Evolutionary conservation across 805 yeast genomes (phyloP).

Genomic region (Schwanniomyces pseudopolymorphus): DNA sequence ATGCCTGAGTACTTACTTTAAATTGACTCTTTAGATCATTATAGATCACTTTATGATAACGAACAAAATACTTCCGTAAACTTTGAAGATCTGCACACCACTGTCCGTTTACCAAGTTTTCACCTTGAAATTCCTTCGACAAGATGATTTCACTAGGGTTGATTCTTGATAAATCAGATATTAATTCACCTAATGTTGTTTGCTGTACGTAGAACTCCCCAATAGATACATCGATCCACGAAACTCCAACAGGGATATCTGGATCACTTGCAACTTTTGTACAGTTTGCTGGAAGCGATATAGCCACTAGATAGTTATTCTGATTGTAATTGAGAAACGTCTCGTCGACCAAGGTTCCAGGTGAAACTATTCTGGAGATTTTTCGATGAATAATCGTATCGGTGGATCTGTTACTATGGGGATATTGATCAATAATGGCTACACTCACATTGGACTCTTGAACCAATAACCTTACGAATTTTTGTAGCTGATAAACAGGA

Average conservation of each 20-base stretch:
- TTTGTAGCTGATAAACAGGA: slow-evolving; percentile 68
- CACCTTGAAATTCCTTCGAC: slow-evolving; percentile 42
- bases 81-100: slow-evolving; percentile 63
- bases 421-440: slow-evolving; percentile 75
- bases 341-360: slow-evolving; percentile 91
- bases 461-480: slow-evolving; percentile 73
- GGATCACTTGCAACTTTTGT: slow-evolving; percentile 38
- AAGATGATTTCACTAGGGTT: slow-evolving; percentile 79
- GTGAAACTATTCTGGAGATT: slow-evolving; percentile 78
- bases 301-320: slow-evolving; percentile 68
- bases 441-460: slow-evolving; percentile 69
- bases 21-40: slow-evolving; percentile 32
- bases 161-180: slow-evolving; percentile 73
- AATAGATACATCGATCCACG: slow-evolving; percentile 88
- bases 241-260: slow-evolving; percentile 57
- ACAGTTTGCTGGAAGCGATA: slow-evolving; percentile 57
- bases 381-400: slow-evolving; percentile 57
- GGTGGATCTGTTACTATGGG: slow-evolving; percentile 15
- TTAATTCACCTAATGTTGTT: slow-evolving; percentile 56
- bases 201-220: slow-evolving; percentile 76
- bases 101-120: slow-evolving; percentile 41
- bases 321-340: slow-evolving; percentile 70
- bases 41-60: slow-evolving; percentile 43
- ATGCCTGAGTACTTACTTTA: slow-evolving; percentile 33
- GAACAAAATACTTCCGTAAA: slow-evolving; percentile 57